Conservation (phyloP, 306 rosid species). For the Geum urbanum region DNA sequence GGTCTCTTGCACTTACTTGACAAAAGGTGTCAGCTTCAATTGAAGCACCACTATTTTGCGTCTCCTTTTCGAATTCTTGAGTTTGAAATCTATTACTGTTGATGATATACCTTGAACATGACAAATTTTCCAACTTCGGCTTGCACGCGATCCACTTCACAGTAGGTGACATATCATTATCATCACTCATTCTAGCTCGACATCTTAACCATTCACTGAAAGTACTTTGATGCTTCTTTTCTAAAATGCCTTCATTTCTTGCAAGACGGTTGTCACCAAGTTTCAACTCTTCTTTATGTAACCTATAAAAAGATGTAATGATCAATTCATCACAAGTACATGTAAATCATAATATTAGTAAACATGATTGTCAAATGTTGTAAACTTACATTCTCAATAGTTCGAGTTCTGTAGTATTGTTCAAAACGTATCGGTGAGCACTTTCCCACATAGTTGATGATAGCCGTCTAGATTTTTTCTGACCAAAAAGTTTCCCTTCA, state of each 20-base stretch:
- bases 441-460: background rate
- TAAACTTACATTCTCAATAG: background rate
- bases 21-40: slow-evolving; percentile 1
- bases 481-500: too few relatives aligned
- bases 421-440: background rate
- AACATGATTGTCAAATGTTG: background rate
- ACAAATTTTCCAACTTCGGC: background rate
- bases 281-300: too few relatives aligned
- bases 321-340: background rate
- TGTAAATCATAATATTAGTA: background rate
- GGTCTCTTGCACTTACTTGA: background rate
- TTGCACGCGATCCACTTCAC: too few relatives aligned
- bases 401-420: background rate
- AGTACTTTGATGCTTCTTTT: too few relatives aligned
- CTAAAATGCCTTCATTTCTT: too few relatives aligned
- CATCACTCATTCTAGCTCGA: too few relatives aligned
- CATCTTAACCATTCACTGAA: too few relatives aligned
- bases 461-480: too few relatives aligned
- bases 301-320: too few relatives aligned
- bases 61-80: background rate
- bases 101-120: background rate
- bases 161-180: too few relatives aligned
- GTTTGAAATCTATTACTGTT: background rate
- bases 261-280: too few relatives aligned
- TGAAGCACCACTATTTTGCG: background rate